Evolutionary conservation across 2,329 filamentous ascomycete genomes (phyloP), one percentile per base, ranked within the genome.

Genomic region (Colletotrichum sp.): DNA sequence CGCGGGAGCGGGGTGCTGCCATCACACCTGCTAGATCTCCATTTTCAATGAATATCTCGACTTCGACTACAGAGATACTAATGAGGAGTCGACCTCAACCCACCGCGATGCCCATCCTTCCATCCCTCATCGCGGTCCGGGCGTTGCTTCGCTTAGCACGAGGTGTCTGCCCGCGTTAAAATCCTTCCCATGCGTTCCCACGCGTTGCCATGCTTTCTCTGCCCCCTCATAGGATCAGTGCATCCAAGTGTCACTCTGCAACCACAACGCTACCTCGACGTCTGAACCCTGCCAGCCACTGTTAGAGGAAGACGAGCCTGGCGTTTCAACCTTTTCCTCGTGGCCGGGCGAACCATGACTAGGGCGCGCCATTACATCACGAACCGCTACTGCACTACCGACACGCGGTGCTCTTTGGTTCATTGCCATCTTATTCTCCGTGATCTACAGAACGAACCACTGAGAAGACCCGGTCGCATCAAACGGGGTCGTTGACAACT

Each of bases 261-360:
- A 65, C 36, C 60, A 21, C 39, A 65, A 64, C 64, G 34, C n/a
- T 34, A 21, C 24, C 48, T 52, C 48, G 39, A 73, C 21, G 43
- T 36, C 69, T 52, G 39, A 68, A 73, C 73, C 73, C 73, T 75
- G 73, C 63, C 43, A 76, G 57, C 63, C 48, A 73, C 61, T 76
- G 74, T 76, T 30, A 32, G 74, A 74, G 70, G 70, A 76, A 74
- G 59, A 66, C 15, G 36, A 74, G 74, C 48, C 74, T 68, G 59
- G 59, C 30, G 74, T 76, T 76, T 74, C 70, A 74, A 76, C 64
- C 36, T 32, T 43, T 18, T 12, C 43, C 59, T 57, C 57, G 34
- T 60, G 70, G 70, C 70, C 59, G 36, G 74, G 74, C 59, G 64
- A 18, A 59, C 70, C 70, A 65, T 52, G 59, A 28, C 43, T 60